Percentiles rank a stretch among this genome's conserved stretches.
Conservation (phyloP, 1,139 yeast species). For the Blastobotrys illinoisensis region DNA sequence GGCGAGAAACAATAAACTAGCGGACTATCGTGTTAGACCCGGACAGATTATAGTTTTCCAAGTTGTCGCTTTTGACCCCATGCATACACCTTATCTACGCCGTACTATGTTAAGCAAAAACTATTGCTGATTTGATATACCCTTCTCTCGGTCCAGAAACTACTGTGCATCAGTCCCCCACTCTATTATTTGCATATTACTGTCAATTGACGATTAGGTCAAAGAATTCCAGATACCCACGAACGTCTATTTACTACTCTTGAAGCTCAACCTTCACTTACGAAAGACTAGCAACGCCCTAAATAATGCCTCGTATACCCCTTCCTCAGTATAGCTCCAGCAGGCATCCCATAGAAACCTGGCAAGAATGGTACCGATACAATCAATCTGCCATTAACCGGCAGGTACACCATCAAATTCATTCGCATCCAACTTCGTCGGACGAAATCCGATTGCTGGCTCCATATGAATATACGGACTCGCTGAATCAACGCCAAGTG, state of each 20-base stretch:
- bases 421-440: background rate
- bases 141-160: background rate
- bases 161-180: background rate
- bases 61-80: background rate
- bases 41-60: background rate
- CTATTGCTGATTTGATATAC: background rate
- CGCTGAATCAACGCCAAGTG: slow-evolving; percentile 30
- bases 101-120: background rate
- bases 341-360: slow-evolving; percentile 31
- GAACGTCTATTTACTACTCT: too few relatives aligned
- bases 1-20: background rate
- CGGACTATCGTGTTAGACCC: background rate
- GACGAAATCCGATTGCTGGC: slow-evolving; percentile 24
- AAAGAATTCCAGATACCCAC: background rate
- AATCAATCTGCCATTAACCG: slow-evolving; percentile 20
- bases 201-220: background rate
- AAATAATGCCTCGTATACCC: slow-evolving; percentile 13
- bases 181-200: background rate
- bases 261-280: too few relatives aligned
- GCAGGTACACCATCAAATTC: slow-evolving; percentile 10
- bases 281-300: background rate
- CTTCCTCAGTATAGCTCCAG: slow-evolving; percentile 23
- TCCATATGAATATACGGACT: slow-evolving; percentile 31
- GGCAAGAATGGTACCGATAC: slow-evolving; percentile 32
- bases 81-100: background rate